These are phyloP conservation scores for Gilbertella persicaria DNA, from an alignment of 371 early-diverging fungal genomes.

Conservation along the genomic window DNA sequence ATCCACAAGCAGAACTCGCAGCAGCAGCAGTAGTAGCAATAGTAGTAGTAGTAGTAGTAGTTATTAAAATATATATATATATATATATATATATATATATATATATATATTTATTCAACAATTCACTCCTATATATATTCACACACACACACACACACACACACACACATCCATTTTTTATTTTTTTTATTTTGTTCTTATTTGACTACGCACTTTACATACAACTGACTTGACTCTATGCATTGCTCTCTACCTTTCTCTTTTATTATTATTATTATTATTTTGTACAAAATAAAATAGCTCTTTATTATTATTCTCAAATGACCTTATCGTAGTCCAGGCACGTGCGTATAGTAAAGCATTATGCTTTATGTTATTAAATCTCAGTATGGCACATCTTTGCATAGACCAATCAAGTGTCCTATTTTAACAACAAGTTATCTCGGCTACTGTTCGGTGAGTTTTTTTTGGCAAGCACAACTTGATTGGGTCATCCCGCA, in stretches of 20 bases:
- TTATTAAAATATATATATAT: not conserved
- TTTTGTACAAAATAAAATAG: not conserved
- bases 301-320: not conserved
- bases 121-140: not conserved
- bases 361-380: too few relatives aligned
- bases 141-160: not conserved
- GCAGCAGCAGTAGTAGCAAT: too few relatives aligned
- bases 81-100: not conserved
- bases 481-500: too few relatives aligned
- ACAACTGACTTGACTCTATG: too few relatives aligned
- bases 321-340: slow-evolving; percentile 1
- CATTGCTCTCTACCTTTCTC: too few relatives aligned
- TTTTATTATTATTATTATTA: not conserved
- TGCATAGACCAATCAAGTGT: too few relatives aligned
- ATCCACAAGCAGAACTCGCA: not conserved
- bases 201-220: too few relatives aligned
- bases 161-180: not conserved
- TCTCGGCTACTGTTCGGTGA: too few relatives aligned
- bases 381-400: too few relatives aligned
- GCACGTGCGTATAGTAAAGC: not conserved
- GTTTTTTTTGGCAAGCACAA: too few relatives aligned
- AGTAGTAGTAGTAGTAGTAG: not conserved
- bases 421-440: too few relatives aligned
- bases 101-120: not conserved
- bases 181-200: not conserved